Base-by-base conservation (phyloP, 2,329 filamentous ascomycete species). In the Pseudogymnoascus sp. region DNA sequence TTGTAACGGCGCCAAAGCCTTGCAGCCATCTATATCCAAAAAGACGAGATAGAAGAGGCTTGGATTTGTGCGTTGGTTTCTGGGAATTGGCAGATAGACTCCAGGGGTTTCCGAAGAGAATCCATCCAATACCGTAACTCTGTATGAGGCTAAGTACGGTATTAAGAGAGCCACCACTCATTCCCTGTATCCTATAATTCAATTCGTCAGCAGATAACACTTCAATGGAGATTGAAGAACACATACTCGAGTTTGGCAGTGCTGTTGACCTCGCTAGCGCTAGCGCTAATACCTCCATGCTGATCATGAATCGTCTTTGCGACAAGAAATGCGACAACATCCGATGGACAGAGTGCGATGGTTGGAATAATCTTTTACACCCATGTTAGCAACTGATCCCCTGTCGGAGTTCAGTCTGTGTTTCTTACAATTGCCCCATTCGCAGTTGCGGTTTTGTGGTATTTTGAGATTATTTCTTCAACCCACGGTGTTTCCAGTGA, bases 401-500 rank as follows among this genome's bases (percentile, higher is more conserved):
- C 11, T 3, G 9, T 11, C 9, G 7, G n/a, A 31, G 9, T 17
- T 26, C 1, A 17, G 13, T 4, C 11, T 1, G n/a, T 11, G n/a
- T 31, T 54, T 31, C 59, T 58, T 21, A 64, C 58, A 39, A 63
- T 60, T 60, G 60, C 59, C 13, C 60, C 62, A 21, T 54, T 58
- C 15, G 26, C 29, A 36, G 13, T 39, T 5, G 63, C 63, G 5
- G 24, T 35, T 6, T 60, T 26, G 26, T 64, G 50, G 33, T 63
- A 60, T 15, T 60, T 50, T 13, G 61, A 44, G 26, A 63, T 59
- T 37, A 63, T 58, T 10, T 64, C 60, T 54, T 61, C 60, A 26
- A 60, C 47, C 62, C 62, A 64, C 6, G 60, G 59, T n/a, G 61
- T 62, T 44, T 63, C 60, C 2, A 63, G 35, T 13, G 63, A 63